Conservation (phyloP, 768 basidiomycete genomes). For the Leccinum incarnatum region DNA sequence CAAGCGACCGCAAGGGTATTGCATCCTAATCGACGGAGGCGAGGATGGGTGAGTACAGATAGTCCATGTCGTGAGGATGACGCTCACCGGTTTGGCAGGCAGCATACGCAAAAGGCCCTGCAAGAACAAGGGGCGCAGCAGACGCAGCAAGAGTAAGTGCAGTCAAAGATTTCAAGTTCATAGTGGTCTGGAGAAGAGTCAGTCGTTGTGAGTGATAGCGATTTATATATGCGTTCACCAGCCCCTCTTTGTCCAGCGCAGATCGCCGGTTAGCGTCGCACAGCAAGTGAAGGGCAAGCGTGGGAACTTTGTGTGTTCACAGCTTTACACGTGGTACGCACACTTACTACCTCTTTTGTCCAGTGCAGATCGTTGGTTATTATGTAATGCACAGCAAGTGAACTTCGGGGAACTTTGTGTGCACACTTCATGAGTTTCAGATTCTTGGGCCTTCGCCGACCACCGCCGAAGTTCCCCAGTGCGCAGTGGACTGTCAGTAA, state of each 20-base stretch:
- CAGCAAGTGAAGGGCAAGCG: constrained; percentile 7
- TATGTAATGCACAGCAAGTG: too few species aligned
- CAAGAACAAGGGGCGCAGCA: constrained; percentile 8
- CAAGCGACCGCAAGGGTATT: constrained; percentile 22
- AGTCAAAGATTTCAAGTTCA: constrained; percentile 26
- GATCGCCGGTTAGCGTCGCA: not conserved
- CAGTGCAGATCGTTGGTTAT: too few species aligned
- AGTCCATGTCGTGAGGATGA: too few species aligned
- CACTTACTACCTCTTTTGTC: too few species aligned
- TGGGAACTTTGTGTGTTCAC: not conserved
- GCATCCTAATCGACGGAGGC: constrained; percentile 17
- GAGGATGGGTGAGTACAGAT: not conserved
- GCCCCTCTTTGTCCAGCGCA: not conserved
- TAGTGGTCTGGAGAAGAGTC: constrained; percentile 1
- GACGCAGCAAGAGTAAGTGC: constrained; percentile 19
- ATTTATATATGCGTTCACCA: constrained; percentile 1
- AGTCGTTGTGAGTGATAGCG: not conserved
- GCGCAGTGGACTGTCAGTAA: too few species aligned
- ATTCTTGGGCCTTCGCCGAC: too few species aligned
- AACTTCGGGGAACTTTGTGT: too few species aligned
- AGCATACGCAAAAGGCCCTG: constrained; percentile 24
- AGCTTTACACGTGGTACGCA: not conserved
- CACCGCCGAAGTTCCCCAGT: too few species aligned
- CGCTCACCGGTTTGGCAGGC: constrained; percentile 24
- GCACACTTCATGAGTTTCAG: too few species aligned